Evolutionary conservation across 805 yeast species (phyloP).

Genomic region (Alloascoidea africana): DNA sequence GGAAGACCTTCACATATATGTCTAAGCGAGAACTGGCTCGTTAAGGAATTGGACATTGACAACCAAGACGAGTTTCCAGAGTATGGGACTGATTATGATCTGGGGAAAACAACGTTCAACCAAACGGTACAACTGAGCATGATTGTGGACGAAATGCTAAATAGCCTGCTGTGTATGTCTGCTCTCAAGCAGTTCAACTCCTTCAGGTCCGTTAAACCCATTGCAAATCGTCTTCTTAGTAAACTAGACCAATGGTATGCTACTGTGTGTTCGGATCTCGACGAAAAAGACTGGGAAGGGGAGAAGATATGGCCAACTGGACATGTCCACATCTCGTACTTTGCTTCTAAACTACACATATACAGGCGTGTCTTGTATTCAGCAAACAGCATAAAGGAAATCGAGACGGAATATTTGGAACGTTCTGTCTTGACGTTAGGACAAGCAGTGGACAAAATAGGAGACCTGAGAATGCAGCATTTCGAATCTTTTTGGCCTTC

Average conservation of each 20-base stretch:
- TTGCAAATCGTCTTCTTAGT: slow-evolving; percentile 13
- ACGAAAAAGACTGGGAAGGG: too few species aligned
- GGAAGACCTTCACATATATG: slow-evolving; percentile 75
- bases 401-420: too few species aligned
- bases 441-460: too few species aligned
- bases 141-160: slow-evolving; percentile 58
- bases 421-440: too few species aligned
- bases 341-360: too few species aligned
- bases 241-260: background rate
- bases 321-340: too few species aligned
- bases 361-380: too few species aligned
- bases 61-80: background rate
- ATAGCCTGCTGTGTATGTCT: slow-evolving; percentile 54
- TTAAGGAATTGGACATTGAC: slow-evolving; percentile 40
- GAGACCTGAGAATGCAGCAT: too few species aligned
- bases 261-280: too few species aligned
- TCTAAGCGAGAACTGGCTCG: slow-evolving; percentile 66
- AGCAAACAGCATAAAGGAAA: too few species aligned
- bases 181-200: slow-evolving; percentile 35
- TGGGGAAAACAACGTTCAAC: background rate
- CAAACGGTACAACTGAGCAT: slow-evolving; percentile 47
- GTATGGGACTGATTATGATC: background rate
- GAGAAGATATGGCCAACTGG: too few species aligned
- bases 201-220: background rate
- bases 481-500: too few species aligned